A percentile compares a stretch with the other conserved stretches of the same genome.
Conservation (phyloP, 352 stramenopile genomes). For the Pythium coloratum region DNA sequence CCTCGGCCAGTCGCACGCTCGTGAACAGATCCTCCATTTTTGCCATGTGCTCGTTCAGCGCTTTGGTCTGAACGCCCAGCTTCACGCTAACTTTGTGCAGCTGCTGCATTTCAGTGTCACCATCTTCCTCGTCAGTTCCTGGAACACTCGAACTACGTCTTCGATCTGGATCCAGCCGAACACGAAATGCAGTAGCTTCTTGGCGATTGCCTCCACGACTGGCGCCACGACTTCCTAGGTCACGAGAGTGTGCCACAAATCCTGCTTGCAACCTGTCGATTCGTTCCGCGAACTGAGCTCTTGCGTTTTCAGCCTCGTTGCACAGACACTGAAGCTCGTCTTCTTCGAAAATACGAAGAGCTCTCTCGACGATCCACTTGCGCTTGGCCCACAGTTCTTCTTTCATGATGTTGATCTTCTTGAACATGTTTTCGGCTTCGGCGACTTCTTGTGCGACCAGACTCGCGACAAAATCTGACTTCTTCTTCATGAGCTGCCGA, state of each 20-base stretch:
- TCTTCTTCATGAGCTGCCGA: conserved; percentile 34
- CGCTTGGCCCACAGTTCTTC: conserved; percentile 38
- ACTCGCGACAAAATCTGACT: conserved; percentile 25
- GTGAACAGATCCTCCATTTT: conserved; percentile 37
- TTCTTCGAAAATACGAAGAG: conserved; percentile 33
- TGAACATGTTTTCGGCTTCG: conserved; percentile 40
- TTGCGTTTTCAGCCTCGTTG: conserved; percentile 8
- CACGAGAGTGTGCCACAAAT: conserved; percentile 20
- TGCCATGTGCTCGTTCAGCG: conserved; percentile 25
- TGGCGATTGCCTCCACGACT: conserved; percentile 14
- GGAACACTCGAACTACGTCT: not conserved
- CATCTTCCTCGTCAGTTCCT: conserved; percentile 6
- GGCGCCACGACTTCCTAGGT: conserved; percentile 15
- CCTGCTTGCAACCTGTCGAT: conserved; percentile 11
- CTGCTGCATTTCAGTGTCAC: conserved; percentile 17
- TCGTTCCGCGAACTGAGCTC: conserved; percentile 9
- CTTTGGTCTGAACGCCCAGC: conserved; percentile 28
- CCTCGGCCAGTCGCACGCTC: conserved; percentile 30
- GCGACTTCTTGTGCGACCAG: conserved; percentile 30
- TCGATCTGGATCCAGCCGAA: conserved; percentile 3
- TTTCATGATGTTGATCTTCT: conserved; percentile 46
- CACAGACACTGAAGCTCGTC: conserved; percentile 23
- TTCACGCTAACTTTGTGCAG: conserved; percentile 30
- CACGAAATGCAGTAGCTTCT: not conserved
- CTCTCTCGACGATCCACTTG: conserved; percentile 37